Evolutionary conservation across 805 yeast species (phyloP).

Genomic region (Starmerella powellii): DNA sequence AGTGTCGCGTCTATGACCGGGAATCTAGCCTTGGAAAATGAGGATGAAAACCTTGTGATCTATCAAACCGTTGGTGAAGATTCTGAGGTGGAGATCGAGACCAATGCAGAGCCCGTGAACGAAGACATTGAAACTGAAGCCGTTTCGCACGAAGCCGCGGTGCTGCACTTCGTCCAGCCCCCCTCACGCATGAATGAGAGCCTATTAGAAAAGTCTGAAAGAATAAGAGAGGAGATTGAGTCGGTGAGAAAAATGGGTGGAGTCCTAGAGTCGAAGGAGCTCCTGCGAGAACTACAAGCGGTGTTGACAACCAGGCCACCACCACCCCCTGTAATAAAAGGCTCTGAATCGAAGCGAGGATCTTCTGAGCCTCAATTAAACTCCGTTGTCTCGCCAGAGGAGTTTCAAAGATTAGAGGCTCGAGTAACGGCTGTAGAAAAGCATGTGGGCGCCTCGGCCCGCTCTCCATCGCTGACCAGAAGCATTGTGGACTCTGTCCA

Average conservation of each 20-base stretch:
- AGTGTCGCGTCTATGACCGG: no score
- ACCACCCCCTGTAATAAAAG: no score
- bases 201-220: neutral
- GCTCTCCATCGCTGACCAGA: neutral
- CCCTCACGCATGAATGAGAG: conserved; percentile 3
- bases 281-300: conserved; percentile 4
- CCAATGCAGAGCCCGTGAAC: neutral
- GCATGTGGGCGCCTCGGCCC: conserved; percentile 4
- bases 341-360: no score
- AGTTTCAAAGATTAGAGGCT: conserved; percentile 2
- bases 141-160: conserved; percentile 4
- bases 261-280: neutral
- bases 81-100: neutral
- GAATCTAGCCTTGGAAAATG: neutral
- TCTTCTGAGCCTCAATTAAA: no score
- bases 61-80: conserved; percentile 7
- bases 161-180: neutral
- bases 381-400: no score
- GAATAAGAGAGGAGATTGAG: conserved; percentile 14
- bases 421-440: conserved; percentile 7
- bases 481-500: neutral
- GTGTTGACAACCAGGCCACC: neutral
- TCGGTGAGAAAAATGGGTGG: conserved; percentile 3
- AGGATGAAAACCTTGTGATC: conserved; percentile 4
- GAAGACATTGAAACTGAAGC: conserved; percentile 1